These are phyloP conservation scores for Citrus reticulata DNA, from an alignment of 345 rosid genomes.

Conservation along the genomic window DNA sequence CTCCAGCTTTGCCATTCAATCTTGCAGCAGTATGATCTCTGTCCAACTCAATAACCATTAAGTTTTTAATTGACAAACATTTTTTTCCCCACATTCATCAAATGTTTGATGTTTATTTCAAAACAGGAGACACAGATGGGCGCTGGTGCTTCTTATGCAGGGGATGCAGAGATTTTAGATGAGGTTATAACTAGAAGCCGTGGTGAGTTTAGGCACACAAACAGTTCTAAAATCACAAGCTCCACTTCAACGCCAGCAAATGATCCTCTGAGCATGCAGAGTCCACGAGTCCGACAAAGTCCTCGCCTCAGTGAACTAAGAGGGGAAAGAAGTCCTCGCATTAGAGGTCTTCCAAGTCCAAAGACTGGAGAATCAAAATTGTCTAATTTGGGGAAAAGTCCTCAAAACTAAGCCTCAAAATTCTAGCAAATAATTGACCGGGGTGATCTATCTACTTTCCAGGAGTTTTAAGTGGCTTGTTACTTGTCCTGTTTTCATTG, in stretches of 20 bases:
- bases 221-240: conserved; percentile 75
- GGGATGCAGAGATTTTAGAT: conserved; percentile 74
- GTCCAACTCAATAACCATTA: neutral
- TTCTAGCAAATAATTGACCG: conserved; percentile 6
- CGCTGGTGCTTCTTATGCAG: conserved; percentile 47
- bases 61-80: neutral
- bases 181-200: conserved; percentile 91
- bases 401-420: conserved; percentile 40
- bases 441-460: conserved; percentile 22
- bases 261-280: conserved; percentile 37
- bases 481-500: conserved; percentile 12
- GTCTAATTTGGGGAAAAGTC: conserved; percentile 69
- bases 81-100: neutral
- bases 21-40: conserved; percentile 46
- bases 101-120: neutral
- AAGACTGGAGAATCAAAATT: conserved; percentile 34
- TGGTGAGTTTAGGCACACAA: conserved; percentile 75
- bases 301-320: conserved; percentile 64
- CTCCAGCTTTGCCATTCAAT: conserved; percentile 83
- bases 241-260: conserved; percentile 58
- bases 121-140: conserved; percentile 59
- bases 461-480: conserved; percentile 29
- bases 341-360: conserved; percentile 46
- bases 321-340: conserved; percentile 61
- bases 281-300: conserved; percentile 47